Base-by-base conservation (phyloP, 129 eudicot genomes). In the Arctium minus region DNA sequence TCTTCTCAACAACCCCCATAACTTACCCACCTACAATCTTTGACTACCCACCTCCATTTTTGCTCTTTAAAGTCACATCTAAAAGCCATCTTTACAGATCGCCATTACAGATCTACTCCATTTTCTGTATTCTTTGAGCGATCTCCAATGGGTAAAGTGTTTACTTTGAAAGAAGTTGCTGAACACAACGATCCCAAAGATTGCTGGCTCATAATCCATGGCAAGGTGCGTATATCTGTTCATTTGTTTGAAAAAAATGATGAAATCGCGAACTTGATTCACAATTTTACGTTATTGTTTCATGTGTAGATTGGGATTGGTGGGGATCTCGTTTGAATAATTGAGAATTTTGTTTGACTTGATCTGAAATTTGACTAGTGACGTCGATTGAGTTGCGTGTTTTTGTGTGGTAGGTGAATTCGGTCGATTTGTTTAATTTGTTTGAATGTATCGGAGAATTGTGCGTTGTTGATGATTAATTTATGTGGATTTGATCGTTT, bases 151-250 rank as follows among this genome's bases (percentile, higher is more conserved):
- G 84, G 84, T 69, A 91, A 91, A 81, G 80, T 86, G 5, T 91
- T 37, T 67, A 84, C 91, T 83, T 82, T 87, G 92, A 83, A 92
- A 50, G 90, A 95, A 85, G 97, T 92, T 80, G 86, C 97, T 62
- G 78, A 86, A 80, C 99, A 95, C 89, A 93, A 91, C 88, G 74
- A 79, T 73, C 67, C 94, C 75, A 93, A 91, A 80, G 99, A 93
- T 71, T 95, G 99, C 81, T 95, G 99, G 99, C 90, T 95, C 32
- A 48, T 93, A 56, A 91, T 95, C 79, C 77, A 80, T 67, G 97
- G 97, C 76, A 95, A 95, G 99, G 99, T 95, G 78, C 33, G 33
- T 72, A 9, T 72, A 2, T 72, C 53, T n/a, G 1, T 33, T 11
- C n/a, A 10, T 40, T 0, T 68, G 31, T 48, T 81, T 18, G n/a